A percentile compares a stretch with the other conserved stretches of the same genome.
Conservation (phyloP, 2,329 filamentous ascomycete genomes). For the Talaromyces albobiverticillius region DNA sequence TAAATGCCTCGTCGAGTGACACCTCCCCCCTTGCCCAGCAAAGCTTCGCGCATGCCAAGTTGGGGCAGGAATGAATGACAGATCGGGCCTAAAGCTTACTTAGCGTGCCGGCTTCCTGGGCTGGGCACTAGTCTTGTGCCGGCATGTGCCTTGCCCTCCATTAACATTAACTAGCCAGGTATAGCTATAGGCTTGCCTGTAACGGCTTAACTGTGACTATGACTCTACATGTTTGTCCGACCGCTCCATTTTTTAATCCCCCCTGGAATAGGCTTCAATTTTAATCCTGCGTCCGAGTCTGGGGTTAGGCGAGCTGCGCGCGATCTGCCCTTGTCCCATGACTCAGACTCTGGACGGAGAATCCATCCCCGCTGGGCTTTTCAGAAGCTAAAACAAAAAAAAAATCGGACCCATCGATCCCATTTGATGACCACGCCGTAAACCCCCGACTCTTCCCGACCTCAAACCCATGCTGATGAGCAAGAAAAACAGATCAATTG, state of each 20-base stretch:
- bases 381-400: not conserved
- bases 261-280: too few species aligned
- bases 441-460: slow-evolving; percentile 29
- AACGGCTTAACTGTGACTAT: too few species aligned
- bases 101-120: slow-evolving; percentile 16
- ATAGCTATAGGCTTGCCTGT: not conserved
- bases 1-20: too few species aligned
- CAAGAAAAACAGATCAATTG: slow-evolving; percentile 5
- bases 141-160: slow-evolving; percentile 7
- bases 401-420: slow-evolving; percentile 4
- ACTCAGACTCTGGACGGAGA: not conserved
- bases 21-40: too few species aligned
- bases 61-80: not conserved
- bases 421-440: slow-evolving; percentile 1
- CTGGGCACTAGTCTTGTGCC: slow-evolving; percentile 3
- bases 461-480: slow-evolving; percentile 21
- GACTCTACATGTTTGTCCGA: too few species aligned
- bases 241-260: too few species aligned
- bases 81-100: not conserved
- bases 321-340: too few species aligned
- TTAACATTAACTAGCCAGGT: not conserved
- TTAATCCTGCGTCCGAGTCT: too few species aligned
- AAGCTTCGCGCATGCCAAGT: not conserved
- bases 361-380: not conserved
- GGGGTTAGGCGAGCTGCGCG: too few species aligned